Conservation (phyloP, 495 filamentous ascomycete genomes). For the Staphylotrichum longicolle region DNA sequence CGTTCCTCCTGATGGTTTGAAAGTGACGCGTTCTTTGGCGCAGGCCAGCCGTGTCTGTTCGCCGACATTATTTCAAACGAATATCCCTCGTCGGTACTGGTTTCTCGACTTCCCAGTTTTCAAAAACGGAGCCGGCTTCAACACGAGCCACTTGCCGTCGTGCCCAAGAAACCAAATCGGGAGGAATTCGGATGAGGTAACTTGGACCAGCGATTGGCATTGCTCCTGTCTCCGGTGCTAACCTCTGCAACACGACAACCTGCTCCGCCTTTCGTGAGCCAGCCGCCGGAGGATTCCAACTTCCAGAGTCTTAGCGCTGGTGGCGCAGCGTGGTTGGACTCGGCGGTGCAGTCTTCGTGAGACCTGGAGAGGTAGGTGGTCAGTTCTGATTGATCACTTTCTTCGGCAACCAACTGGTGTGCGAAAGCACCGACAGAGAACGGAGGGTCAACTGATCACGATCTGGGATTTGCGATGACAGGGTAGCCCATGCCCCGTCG, state of each 20-base stretch:
- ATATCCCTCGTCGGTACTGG: no score
- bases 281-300: no score
- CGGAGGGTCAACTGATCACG: not conserved
- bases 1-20: not conserved
- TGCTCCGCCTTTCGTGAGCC: no score
- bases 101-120: not conserved
- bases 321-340: no score
- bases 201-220: no score
- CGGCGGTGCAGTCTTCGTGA: no score
- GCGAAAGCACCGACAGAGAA: not conserved
- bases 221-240: no score
- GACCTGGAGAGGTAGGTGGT: no score
- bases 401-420: not conserved
- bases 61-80: conserved; percentile 10
- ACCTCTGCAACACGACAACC: no score
- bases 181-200: no score
- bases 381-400: not conserved
- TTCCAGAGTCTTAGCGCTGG: no score
- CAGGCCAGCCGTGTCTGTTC: not conserved
- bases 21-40: not conserved
- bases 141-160: not conserved
- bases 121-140: not conserved
- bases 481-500: not conserved
- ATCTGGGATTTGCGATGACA: not conserved
- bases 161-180: not conserved